These are phyloP conservation scores for Zygosaccharomyces sapae DNA, from an alignment of 1,139 yeast genomes.

Conservation along the genomic window DNA sequence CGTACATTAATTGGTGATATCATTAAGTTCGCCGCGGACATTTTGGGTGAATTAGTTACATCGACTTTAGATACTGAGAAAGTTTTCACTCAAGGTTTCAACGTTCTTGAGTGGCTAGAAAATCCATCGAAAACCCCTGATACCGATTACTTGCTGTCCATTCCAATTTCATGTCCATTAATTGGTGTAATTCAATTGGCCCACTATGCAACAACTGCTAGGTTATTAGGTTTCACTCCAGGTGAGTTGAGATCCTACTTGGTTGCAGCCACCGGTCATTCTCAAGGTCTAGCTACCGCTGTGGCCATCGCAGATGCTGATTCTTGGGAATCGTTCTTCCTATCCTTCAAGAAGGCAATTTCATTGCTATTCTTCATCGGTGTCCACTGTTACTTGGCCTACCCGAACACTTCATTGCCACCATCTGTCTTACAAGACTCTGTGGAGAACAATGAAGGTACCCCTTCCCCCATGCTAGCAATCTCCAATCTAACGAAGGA, in stretches of 20 bases:
- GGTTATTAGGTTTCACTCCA: constrained; percentile 80
- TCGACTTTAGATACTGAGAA: constrained; percentile 76
- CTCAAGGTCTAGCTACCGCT: constrained; percentile 95
- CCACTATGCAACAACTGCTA: constrained; percentile 86
- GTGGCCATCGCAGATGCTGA: constrained; percentile 83
- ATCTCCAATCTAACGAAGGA: constrained; percentile 78
- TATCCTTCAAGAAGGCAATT: constrained; percentile 70
- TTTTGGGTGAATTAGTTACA: constrained; percentile 64
- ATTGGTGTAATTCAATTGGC: constrained; percentile 93
- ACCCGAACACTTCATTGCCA: constrained; percentile 91
- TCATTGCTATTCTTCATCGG: constrained; percentile 89
- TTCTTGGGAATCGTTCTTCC: constrained; percentile 78
- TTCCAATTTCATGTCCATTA: constrained; percentile 93
- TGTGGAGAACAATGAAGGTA: constrained; percentile 90
- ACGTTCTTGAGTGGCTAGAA: constrained; percentile 80
- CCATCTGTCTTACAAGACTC: constrained; percentile 93
- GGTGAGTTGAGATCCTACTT: constrained; percentile 74
- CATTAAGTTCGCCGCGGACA: constrained; percentile 62
- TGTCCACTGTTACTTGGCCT: constrained; percentile 80
- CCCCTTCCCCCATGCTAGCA: constrained; percentile 96
- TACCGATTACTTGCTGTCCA: constrained; percentile 79
- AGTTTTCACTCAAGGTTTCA: constrained; percentile 90
- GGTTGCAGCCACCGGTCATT: constrained; percentile 93
- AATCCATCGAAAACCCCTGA: constrained; percentile 86
- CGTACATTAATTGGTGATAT: constrained; percentile 71